A percentile compares a stretch with the other conserved stretches of the same genome.
Conservation (phyloP, 345 rosid genomes). For the Pistacia atlantica region DNA sequence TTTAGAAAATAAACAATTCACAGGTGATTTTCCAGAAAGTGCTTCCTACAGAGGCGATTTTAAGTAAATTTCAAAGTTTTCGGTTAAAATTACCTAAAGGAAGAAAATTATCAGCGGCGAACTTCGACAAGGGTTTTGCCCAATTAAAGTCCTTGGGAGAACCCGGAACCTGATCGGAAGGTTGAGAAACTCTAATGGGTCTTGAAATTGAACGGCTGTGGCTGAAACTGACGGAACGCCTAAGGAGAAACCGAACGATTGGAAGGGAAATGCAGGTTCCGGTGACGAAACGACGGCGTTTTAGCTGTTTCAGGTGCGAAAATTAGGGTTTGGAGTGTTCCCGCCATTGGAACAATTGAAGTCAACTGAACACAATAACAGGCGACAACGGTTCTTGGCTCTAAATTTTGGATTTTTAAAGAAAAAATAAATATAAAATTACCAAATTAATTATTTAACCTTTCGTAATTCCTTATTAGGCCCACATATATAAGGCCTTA, state of each 20-base stretch:
- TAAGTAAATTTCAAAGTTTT: neutral
- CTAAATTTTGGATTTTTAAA: too few species aligned
- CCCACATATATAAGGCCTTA: too few species aligned
- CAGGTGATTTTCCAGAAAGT: too few species aligned
- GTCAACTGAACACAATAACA: neutral
- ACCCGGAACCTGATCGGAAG: conserved; percentile 45
- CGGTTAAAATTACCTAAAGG: conserved; percentile 56
- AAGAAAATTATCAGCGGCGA: conserved; percentile 69
- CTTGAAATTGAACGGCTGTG: conserved; percentile 26
- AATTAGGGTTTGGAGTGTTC: conserved; percentile 39
- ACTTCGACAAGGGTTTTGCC: conserved; percentile 48
- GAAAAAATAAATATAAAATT: too few species aligned
- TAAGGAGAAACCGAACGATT: conserved; percentile 10
- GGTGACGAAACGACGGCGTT: conserved; percentile 16
- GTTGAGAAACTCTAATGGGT: conserved; percentile 45
- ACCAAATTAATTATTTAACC: too few species aligned
- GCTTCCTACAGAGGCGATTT: neutral
- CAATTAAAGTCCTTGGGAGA: conserved; percentile 31
- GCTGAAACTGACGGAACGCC: conserved; percentile 29
- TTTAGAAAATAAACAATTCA: neutral
- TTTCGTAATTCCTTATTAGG: too few species aligned
- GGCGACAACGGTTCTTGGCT: too few species aligned
- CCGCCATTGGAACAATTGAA: conserved; percentile 41
- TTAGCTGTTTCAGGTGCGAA: conserved; percentile 16
- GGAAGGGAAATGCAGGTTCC: conserved; percentile 13